Conservation (phyloP, 2,329 filamentous ascomycete genomes). For the Colletotrichum falcatum region DNA sequence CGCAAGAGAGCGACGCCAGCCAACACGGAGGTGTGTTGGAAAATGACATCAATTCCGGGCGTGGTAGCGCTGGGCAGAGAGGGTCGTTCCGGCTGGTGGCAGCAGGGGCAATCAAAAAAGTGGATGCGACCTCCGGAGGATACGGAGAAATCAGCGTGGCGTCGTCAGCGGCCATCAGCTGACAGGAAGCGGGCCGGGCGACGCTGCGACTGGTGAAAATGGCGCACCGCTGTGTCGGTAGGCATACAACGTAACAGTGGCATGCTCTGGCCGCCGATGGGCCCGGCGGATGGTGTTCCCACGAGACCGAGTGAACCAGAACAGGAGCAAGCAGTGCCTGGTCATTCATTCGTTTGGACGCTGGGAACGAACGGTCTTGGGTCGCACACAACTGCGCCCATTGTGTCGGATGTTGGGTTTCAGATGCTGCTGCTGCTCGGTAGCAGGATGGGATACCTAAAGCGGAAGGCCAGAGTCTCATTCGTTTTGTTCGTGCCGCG, state of each 20-base stretch:
- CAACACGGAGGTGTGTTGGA: slow-evolving; percentile 38
- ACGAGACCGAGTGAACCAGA: neutral
- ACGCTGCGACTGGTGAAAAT: slow-evolving; percentile 18
- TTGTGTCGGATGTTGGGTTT: slow-evolving; percentile 35
- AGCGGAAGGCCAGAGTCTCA: slow-evolving; percentile 2
- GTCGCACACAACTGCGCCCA: slow-evolving; percentile 28
- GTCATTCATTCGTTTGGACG: neutral
- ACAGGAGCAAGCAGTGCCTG: neutral
- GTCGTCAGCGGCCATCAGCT: slow-evolving; percentile 36
- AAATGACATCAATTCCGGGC: slow-evolving; percentile 40
- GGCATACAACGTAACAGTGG: slow-evolving; percentile 4
- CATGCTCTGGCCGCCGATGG: slow-evolving; percentile 2
- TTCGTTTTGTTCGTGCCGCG: slow-evolving; percentile 31
- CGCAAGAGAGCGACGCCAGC: slow-evolving; percentile 27
- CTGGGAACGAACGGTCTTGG: slow-evolving; percentile 1
- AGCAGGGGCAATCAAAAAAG: slow-evolving; percentile 38
- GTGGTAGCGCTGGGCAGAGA: slow-evolving; percentile 27
- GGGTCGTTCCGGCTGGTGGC: slow-evolving; percentile 28
- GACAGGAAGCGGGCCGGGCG: neutral
- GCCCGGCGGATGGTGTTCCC: neutral
- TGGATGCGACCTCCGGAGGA: slow-evolving; percentile 31
- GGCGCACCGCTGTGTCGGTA: slow-evolving; percentile 17
- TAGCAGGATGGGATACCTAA: slow-evolving; percentile 1
- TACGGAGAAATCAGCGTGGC: slow-evolving; percentile 33
- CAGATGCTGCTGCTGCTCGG: slow-evolving; percentile 26